A percentile compares a stretch with the other conserved stretches of the same genome.
Evolutionary conservation across 2,329 filamentous ascomycete species (phyloP).

Genomic region (Arthrobotrys megalospora): DNA sequence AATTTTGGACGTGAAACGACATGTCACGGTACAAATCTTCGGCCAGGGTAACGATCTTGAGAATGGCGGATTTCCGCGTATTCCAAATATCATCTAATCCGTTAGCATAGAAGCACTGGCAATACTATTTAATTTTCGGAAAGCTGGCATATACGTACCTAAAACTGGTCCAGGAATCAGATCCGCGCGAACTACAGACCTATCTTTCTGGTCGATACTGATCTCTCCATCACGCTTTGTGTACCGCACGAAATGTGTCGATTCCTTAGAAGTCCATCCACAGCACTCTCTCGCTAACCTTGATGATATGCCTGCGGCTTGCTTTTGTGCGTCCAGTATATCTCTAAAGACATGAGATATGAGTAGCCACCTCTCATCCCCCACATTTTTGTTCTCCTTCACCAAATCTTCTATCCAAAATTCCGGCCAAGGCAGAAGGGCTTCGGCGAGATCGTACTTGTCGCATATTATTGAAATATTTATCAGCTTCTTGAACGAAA

Average conservation of each 20-base stretch:
- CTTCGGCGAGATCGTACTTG: constrained; percentile 16
- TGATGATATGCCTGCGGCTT: constrained; percentile 27
- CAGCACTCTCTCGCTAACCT: constrained; percentile 27
- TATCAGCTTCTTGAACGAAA: constrained; percentile 24
- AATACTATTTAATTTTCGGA: not conserved
- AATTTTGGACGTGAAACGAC: constrained; percentile 1
- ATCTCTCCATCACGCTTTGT: constrained; percentile 10
- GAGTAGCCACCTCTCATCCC: constrained; percentile 32
- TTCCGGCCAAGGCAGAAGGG: constrained; percentile 34
- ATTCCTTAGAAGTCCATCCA: constrained; percentile 37
- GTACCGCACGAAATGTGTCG: constrained; percentile 29
- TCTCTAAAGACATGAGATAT: constrained; percentile 32
- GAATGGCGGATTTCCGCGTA: constrained; percentile 10
- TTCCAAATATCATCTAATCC: constrained; percentile 27
- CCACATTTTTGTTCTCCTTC: constrained; percentile 10
- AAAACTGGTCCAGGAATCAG: constrained; percentile 18
- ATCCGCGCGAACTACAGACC: constrained; percentile 21
- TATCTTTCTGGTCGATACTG: constrained; percentile 21
- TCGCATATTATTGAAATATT: constrained; percentile 33
- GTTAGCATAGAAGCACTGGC: not conserved
- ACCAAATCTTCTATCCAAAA: constrained; percentile 36
- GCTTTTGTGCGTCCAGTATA: constrained; percentile 13
- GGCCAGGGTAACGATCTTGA: constrained; percentile 7
- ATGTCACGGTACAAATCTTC: constrained; percentile 27
- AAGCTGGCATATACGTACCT: constrained; percentile 12